Evolutionary conservation across 2,329 filamentous ascomycete genomes (phyloP).

Genomic region (Penicillium sp.): DNA sequence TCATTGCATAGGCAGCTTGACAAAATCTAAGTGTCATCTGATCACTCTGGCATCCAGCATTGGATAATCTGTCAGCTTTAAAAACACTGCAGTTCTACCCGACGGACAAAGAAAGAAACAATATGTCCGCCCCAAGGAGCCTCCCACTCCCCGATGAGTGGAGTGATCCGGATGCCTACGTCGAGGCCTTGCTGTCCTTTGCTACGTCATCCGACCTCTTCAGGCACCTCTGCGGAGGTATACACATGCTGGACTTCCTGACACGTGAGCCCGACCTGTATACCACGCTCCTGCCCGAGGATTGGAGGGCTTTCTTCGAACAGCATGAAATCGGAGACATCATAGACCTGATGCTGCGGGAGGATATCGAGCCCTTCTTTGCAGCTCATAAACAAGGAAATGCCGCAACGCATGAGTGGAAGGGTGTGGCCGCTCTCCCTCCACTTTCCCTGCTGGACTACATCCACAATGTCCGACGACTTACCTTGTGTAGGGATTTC

Average conservation of each 20-base stretch:
- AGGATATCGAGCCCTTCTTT: conserved; percentile 64
- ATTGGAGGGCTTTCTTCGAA: conserved; percentile 83
- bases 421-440: conserved; percentile 45
- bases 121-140: conserved; percentile 55
- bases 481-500: conserved; percentile 71
- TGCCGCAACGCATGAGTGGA: conserved; percentile 43
- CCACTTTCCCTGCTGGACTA: conserved; percentile 71
- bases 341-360: conserved; percentile 78
- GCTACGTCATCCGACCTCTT: conserved; percentile 75
- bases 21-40: background rate
- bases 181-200: conserved; percentile 78
- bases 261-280: conserved; percentile 85
- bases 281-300: conserved; percentile 71
- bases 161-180: conserved; percentile 73
- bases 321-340: conserved; percentile 73
- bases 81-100: conserved; percentile 16
- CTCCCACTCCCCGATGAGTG: conserved; percentile 77
- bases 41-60: background rate
- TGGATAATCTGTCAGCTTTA: background rate
- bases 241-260: conserved; percentile 96
- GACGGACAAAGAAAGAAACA: background rate
- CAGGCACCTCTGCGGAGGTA: conserved; percentile 90
- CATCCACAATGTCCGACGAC: conserved; percentile 70
- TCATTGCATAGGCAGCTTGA: background rate
- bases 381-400: conserved; percentile 21